Percentiles rank a stretch among this genome's conserved stretches.
Conservation (phyloP, 2,329 filamentous ascomycete species). For the Paradendryphiella salina region DNA sequence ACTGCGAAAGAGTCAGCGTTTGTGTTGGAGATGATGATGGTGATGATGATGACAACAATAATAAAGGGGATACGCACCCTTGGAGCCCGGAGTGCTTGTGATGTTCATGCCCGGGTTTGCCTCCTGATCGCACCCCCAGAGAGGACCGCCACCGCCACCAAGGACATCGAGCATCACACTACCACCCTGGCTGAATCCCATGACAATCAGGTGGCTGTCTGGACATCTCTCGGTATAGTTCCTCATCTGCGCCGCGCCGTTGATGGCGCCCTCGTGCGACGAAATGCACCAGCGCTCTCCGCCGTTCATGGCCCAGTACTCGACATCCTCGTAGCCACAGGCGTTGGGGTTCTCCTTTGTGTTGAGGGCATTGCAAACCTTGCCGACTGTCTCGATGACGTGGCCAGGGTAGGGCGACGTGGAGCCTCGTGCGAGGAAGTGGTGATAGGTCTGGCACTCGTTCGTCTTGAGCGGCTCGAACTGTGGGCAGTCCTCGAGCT, state of each 20-base stretch:
- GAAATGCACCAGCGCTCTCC: slow-evolving; percentile 33
- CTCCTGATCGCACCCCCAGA: slow-evolving; percentile 32
- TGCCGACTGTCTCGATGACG: slow-evolving; percentile 32
- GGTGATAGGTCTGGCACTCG: slow-evolving; percentile 33
- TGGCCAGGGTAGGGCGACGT: slow-evolving; percentile 36
- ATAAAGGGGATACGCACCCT: slow-evolving; percentile 18
- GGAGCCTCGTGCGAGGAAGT: slow-evolving; percentile 33
- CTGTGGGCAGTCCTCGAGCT: slow-evolving; percentile 32
- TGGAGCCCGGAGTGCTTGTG: slow-evolving; percentile 27
- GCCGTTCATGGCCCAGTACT: slow-evolving; percentile 33
- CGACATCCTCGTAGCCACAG: slow-evolving; percentile 35
- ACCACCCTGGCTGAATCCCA: slow-evolving; percentile 37
- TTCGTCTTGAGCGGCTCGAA: slow-evolving; percentile 28
- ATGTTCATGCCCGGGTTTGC: slow-evolving; percentile 28
- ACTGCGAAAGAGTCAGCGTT: slow-evolving; percentile 22
- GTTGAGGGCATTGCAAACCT: slow-evolving; percentile 32
- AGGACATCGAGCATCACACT: slow-evolving; percentile 32
- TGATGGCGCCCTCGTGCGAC: slow-evolving; percentile 31
- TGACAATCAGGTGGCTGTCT: slow-evolving; percentile 32
- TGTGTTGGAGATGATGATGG: neutral
- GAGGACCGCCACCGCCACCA: slow-evolving; percentile 31
- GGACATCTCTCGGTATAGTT: slow-evolving; percentile 35
- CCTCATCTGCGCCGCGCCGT: slow-evolving; percentile 33
- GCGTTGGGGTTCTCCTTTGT: slow-evolving; percentile 26
- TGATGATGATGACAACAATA: no score